Base-by-base conservation (phyloP, 495 filamentous ascomycete genomes). In the Chaetomium fimeti region DNA sequence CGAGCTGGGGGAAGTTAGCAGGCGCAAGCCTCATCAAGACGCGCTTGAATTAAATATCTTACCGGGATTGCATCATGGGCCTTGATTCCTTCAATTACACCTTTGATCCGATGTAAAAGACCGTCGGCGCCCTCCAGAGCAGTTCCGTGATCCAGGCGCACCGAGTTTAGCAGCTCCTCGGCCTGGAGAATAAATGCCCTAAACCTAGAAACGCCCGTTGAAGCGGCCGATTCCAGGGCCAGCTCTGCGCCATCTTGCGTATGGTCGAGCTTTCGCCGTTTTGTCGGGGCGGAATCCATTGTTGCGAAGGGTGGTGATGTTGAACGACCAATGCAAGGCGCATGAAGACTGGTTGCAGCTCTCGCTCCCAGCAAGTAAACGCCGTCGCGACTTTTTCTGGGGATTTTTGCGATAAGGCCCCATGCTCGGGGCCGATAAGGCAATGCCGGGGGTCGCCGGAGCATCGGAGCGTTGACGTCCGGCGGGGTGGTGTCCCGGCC, bases 131-230 rank as follows among this genome's bases (percentile, higher is more conserved):
- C 82, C 2, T 73, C 76, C 62, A 92, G 79, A 28, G 84, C 82
- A 57, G 85, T 87, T 22, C 84, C 83, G 73, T 93, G 89, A 65
- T 89, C 84, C 28, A 88, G 82, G 71, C 82, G 82, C 45, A 90
- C 81, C 62, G 89, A 86, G 24, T 81, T 77, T 65, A 97, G 71
- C 49, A 98, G 76, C 69, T 97, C 92, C 62, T 96, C 89, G 25
- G 92, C 84, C 76, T 97, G 90, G 36, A 98, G 78, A 68, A 93
- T 89, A 77, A 98, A 96, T 66, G 91, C 79, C 70, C 84, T 90
- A 32, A 75, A 70, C 40, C 76, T 72, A 0, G 77, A 78, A 38
- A 76, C 63, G 45, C 75, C 76, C 0, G 73, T 67, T 8, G 68
- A 58, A 8, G 67, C 72, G 3, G 68, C 68, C 7, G 70, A 60